Percentiles rank a stretch among this genome's conserved stretches.
phyloP scores from a whole-genome alignment of 805 yeast genomes.

The Nakazawaea anatomiae region DNA sequence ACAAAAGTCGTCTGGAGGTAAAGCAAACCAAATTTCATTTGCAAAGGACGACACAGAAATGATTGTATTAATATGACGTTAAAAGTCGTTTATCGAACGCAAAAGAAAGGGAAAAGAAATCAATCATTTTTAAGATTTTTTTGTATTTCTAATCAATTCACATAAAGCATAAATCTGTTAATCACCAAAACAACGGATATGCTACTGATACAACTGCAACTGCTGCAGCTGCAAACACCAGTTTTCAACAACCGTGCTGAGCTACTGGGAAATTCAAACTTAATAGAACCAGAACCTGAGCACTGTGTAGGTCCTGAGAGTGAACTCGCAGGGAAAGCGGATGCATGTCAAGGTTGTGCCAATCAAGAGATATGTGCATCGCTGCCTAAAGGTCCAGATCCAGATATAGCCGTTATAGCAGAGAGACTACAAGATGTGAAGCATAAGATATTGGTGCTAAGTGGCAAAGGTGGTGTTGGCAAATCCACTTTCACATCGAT shows the following conservation, averaged over 20 bases:
- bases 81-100: neutral
- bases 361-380: slow-evolving; percentile 87
- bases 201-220: slow-evolving; percentile 7
- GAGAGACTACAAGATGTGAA: slow-evolving; percentile 55
- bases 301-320: slow-evolving; percentile 99
- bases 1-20: no score
- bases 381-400: slow-evolving; percentile 91
- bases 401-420: slow-evolving; percentile 75
- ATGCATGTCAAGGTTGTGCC: slow-evolving; percentile 93
- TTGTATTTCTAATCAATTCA: neutral
- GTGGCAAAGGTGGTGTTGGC: slow-evolving; percentile 96
- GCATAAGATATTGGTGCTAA: slow-evolving; percentile 75
- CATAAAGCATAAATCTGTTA: neutral
- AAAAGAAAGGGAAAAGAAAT: neutral
- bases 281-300: slow-evolving; percentile 80
- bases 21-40: no score
- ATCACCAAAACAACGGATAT: neutral
- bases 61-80: no score
- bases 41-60: no score
- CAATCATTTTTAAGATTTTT: no score
- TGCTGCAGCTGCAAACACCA: neutral
- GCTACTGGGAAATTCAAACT: slow-evolving; percentile 11
- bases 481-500: slow-evolving; percentile 93
- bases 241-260: neutral
- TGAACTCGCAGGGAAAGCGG: slow-evolving; percentile 88